phyloP scores from a whole-genome alignment of 805 yeast species.

The Spencermartinsiella europaea region DNA sequence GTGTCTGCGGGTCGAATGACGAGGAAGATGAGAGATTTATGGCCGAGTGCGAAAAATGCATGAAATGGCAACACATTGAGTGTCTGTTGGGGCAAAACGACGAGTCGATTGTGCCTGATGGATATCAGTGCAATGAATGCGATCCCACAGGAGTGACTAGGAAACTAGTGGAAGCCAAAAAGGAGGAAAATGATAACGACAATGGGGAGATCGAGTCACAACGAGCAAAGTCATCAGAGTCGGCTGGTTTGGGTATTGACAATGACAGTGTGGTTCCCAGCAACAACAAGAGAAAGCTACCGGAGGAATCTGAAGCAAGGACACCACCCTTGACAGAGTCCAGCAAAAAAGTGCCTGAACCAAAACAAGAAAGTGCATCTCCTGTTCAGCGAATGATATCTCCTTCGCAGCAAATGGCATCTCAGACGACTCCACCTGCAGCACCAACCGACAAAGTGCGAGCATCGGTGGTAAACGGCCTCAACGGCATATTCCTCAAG shows the following conservation, averaged over 20 bases:
- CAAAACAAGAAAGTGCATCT: not conserved
- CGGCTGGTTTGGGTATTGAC: not conserved
- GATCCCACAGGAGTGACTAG: slow-evolving; percentile 25
- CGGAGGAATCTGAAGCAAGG: not conserved
- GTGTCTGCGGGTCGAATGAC: slow-evolving; percentile 29
- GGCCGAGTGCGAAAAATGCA: slow-evolving; percentile 62
- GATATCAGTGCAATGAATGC: slow-evolving; percentile 52
- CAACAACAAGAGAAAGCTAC: not conserved
- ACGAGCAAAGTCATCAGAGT: not conserved
- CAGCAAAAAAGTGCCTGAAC: not conserved
- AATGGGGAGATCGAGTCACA: not conserved
- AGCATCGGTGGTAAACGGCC: slow-evolving; percentile 47
- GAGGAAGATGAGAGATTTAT: slow-evolving; percentile 42
- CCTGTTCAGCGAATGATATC: not conserved
- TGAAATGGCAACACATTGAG: slow-evolving; percentile 63
- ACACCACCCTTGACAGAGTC: not conserved
- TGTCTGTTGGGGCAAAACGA: slow-evolving; percentile 50
- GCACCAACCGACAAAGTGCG: slow-evolving; percentile 30
- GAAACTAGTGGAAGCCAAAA: not conserved
- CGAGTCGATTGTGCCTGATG: slow-evolving; percentile 43
- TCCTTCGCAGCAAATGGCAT: not conserved
- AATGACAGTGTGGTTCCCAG: not conserved
- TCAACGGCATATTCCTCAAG: slow-evolving; percentile 39
- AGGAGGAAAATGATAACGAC: not conserved
- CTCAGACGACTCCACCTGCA: not conserved